These are phyloP conservation scores for Trichosanthes cucumerina DNA, from an alignment of 306 rosid species.

Conservation along the genomic window DNA sequence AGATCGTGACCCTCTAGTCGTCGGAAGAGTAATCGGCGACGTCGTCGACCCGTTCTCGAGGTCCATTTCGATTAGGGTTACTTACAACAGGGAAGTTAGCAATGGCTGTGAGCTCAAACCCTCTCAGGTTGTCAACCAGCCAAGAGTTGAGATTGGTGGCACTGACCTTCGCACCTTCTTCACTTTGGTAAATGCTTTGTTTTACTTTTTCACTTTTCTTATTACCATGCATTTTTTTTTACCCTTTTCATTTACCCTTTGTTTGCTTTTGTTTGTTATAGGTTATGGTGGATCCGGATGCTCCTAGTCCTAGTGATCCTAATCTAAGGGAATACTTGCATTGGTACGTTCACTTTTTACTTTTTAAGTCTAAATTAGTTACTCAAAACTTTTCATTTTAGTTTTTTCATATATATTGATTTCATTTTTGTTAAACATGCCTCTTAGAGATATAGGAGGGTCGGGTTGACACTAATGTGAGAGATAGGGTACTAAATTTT, in stretches of 20 bases:
- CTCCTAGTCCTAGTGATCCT: constrained; percentile 59
- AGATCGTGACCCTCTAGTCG: constrained; percentile 38
- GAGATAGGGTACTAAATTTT: background rate
- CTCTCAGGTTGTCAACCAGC: constrained; percentile 35
- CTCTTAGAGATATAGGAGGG: background rate
- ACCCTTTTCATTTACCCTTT: background rate
- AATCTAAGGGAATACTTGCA: constrained; percentile 47
- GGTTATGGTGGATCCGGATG: constrained; percentile 64
- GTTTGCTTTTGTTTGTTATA: background rate
- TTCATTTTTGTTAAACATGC: background rate
- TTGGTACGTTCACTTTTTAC: constrained; percentile 20
- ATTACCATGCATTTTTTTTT: background rate
- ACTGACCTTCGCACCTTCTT: constrained; percentile 46
- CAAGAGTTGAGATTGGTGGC: constrained; percentile 42
- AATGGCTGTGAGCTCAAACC: constrained; percentile 55
- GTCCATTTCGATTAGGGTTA: constrained; percentile 27
- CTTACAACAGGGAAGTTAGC: constrained; percentile 28
- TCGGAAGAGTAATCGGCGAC: constrained; percentile 48
- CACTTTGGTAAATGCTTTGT: constrained; percentile 29
- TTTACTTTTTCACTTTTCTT: background rate
- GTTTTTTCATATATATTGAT: background rate
- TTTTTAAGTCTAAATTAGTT: background rate
- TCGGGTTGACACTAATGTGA: background rate
- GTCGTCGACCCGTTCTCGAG: constrained; percentile 37
- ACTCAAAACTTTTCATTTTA: background rate